A percentile compares a stretch with the other conserved stretches of the same genome.
These are phyloP conservation scores for Roridomyces roridus DNA, from an alignment of 768 basidiomycete species.

Conservation along the genomic window DNA sequence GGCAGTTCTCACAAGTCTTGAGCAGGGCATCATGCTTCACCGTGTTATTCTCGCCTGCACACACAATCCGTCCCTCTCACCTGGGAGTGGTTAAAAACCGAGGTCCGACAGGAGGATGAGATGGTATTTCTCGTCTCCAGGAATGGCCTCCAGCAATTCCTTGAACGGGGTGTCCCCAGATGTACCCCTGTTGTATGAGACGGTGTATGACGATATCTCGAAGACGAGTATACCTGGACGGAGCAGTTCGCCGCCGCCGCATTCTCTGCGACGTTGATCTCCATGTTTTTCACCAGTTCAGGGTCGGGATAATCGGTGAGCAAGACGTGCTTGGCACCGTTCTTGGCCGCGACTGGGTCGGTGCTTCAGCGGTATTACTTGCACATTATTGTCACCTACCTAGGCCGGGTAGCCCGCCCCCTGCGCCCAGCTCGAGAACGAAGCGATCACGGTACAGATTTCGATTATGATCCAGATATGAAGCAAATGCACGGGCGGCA, in stretches of 20 bases:
- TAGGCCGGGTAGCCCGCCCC: slow-evolving; percentile 87
- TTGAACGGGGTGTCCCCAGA: slow-evolving; percentile 73
- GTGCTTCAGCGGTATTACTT: too few relatives aligned
- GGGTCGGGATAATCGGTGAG: slow-evolving; percentile 94
- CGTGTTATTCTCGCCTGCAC: neutral
- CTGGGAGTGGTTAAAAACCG: slow-evolving; percentile 94
- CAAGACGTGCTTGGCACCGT: slow-evolving; percentile 76
- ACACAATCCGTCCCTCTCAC: slow-evolving; percentile 40
- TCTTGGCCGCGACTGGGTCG: slow-evolving; percentile 59
- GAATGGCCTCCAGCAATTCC: slow-evolving; percentile 47
- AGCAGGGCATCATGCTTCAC: slow-evolving; percentile 82
- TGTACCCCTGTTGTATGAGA: slow-evolving; percentile 65
- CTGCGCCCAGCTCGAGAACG: slow-evolving; percentile 93
- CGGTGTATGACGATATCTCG: neutral
- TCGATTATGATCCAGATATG: slow-evolving; percentile 64
- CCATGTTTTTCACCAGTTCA: slow-evolving; percentile 76
- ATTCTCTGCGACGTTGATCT: slow-evolving; percentile 70
- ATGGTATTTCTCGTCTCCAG: slow-evolving; percentile 57
- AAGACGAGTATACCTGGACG: slow-evolving; percentile 32
- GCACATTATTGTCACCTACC: too few relatives aligned
- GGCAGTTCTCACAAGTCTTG: slow-evolving; percentile 64
- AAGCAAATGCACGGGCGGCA: slow-evolving; percentile 73
- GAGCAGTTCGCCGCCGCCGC: slow-evolving; percentile 41
- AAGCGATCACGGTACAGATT: slow-evolving; percentile 49
- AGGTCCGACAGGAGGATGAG: slow-evolving; percentile 91